Conservation (phyloP, 768 basidiomycete genomes). For the Thelephora ganbajun region DNA sequence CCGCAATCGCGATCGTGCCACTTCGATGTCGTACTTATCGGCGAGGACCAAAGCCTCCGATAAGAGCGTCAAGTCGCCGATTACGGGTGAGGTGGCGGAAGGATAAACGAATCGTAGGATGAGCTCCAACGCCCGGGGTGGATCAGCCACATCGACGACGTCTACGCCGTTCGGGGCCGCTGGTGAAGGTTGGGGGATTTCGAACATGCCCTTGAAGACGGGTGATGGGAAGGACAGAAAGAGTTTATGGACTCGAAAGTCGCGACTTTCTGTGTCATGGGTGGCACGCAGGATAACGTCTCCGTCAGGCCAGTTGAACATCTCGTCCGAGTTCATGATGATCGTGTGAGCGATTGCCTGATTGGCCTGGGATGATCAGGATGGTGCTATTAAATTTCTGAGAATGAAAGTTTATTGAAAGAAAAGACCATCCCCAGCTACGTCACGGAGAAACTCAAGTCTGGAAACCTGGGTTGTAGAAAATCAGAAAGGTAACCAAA, state of each 20-base stretch:
- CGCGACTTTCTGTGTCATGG: background rate
- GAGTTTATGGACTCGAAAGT: conserved; percentile 4
- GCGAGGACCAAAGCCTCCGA: conserved; percentile 3
- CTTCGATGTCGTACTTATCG: conserved; percentile 7
- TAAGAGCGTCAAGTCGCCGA: background rate
- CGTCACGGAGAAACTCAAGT: no score
- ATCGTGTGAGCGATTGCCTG: no score
- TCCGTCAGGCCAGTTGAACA: no score
- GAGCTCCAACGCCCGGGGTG: conserved; percentile 1
- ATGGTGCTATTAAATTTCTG: no score
- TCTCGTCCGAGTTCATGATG: no score
- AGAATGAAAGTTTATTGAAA: no score
- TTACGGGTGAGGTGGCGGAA: conserved; percentile 1
- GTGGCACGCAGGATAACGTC: conserved; percentile 5
- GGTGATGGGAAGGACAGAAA: conserved; percentile 4
- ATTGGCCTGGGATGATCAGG: no score
- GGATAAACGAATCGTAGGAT: conserved; percentile 5
- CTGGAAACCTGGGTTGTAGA: no score
- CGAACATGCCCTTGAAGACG: conserved; percentile 7
- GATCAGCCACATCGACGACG: conserved; percentile 2
- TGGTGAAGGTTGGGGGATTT: conserved; percentile 2
- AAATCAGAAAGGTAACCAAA: no score
- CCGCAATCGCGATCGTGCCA: background rate
- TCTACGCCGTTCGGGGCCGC: conserved; percentile 3
- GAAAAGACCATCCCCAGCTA: no score